Evolutionary conservation across 768 basidiomycete genomes (phyloP), one percentile per base, ranked within the genome.

Genomic region (Pleurotus djamor): DNA sequence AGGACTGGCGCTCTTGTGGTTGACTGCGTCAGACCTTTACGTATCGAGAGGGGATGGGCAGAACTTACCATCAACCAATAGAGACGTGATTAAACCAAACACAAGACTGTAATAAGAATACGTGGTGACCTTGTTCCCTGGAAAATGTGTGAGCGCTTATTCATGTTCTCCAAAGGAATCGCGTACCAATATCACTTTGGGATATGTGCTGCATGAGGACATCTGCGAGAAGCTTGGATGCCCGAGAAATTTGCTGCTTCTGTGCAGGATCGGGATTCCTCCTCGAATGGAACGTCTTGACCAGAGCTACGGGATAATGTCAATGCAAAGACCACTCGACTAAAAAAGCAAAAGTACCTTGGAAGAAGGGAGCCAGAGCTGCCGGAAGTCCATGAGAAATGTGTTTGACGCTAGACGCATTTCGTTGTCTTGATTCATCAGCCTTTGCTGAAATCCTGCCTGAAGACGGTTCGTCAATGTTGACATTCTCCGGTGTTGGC

Each of bases 261-360:
- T 96, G 94, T 13, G 79, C 65, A 3, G 81, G 61, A 65, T 96
- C 94, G 8, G 86, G 83, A 66, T 85, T 92, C 16, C 94, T 85
- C 60, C 92, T 80, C 10, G 86, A 85, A 67, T 92, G 86, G 72
- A 96, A 91, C 71, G 96, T 80, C 73, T 94, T 93, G 61, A 93
- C 87, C 66, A 93, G 84, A 12, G 94, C 93, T 95, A 56, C 36
- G 49, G 16, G 57, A 48, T 52, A 54, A 41, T 54, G 17, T 55
- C n/a, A n/a, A n/a, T n/a, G n/a, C n/a, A n/a, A n/a, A n/a, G n/a
- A n/a, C n/a, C n/a, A n/a, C n/a, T n/a, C n/a, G n/a, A n/a, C n/a
- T n/a, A n/a, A n/a, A n/a, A n/a, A n/a, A n/a, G n/a, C n/a, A n/a
- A n/a, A n/a, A 77, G 59, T 71, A 93, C 94, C 85, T 81, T 93